Percentiles rank a stretch among this genome's conserved stretches.
phyloP scores from a whole-genome alignment of 371 early-diverging fungal genomes.

The Actinomucor elegans region DNA sequence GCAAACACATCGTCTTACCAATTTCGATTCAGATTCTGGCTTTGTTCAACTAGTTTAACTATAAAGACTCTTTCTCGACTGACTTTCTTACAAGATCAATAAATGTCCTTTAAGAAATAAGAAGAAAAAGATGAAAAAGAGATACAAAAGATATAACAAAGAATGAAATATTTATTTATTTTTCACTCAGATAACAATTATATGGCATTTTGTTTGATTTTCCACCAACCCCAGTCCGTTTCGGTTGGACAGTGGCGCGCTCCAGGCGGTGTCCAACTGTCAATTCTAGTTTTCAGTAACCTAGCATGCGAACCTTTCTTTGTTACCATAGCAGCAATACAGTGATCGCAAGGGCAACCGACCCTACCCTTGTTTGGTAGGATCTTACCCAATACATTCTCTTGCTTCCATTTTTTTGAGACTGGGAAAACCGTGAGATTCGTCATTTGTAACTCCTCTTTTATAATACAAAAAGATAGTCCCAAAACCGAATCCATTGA shows the following conservation, averaged over 20 bases:
- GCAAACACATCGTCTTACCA: conserved; percentile 1
- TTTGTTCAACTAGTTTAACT: neutral
- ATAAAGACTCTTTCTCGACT: neutral
- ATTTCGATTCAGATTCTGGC: neutral
- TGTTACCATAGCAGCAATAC: too few relatives aligned
- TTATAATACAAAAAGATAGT: too few relatives aligned
- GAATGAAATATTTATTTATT: conserved; percentile 2
- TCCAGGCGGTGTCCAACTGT: neutral
- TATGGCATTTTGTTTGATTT: neutral
- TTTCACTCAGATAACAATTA: neutral
- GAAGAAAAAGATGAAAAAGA: neutral
- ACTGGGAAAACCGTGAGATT: neutral
- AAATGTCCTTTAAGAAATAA: neutral
- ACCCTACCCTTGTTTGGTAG: too few relatives aligned
- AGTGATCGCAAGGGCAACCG: too few relatives aligned
- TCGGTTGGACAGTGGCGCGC: neutral
- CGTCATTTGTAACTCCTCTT: too few relatives aligned
- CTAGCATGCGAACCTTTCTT: too few relatives aligned
- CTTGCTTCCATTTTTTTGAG: neutral
- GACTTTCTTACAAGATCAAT: neutral
- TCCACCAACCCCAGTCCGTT: conserved; percentile 2
- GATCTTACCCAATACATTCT: too few relatives aligned
- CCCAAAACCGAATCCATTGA: too few relatives aligned
- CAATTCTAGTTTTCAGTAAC: neutral
- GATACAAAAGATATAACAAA: neutral